A percentile compares a stretch with the other conserved stretches of the same genome.
phyloP scores from a whole-genome alignment of 1,284 basidiomycete genomes.

The Puccinia triticina region DNA sequence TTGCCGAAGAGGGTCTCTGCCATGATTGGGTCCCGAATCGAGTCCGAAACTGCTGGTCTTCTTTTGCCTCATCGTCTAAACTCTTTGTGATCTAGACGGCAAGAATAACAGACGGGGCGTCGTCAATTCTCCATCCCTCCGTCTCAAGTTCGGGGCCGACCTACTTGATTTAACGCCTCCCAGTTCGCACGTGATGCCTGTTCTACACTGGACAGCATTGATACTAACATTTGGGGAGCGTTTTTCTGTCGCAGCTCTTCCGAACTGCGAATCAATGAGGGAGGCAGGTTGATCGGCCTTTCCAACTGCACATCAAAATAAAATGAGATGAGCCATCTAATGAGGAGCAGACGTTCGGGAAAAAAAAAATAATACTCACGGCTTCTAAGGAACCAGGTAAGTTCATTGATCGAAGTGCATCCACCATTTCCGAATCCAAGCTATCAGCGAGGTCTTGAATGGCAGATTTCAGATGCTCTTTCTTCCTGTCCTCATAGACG shows the following conservation, averaged over 20 bases:
- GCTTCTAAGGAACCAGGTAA: conserved; percentile 86
- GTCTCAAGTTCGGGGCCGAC: conserved; percentile 50
- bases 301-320: conserved; percentile 64
- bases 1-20: conserved; percentile 70
- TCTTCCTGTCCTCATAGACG: conserved; percentile 83
- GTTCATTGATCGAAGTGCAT: conserved; percentile 72
- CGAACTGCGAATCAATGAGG: conserved; percentile 80
- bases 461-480: conserved; percentile 72
- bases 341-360: neutral
- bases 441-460: conserved; percentile 71
- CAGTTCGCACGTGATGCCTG: conserved; percentile 70
- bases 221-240: conserved; percentile 73
- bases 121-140: neutral
- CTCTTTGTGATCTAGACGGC: conserved; percentile 61
- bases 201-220: conserved; percentile 74
- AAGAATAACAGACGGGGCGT: neutral
- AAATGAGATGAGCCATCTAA: neutral
- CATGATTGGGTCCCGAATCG: conserved; percentile 64
- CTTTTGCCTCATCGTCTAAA: conserved; percentile 82
- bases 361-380: neutral
- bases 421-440: conserved; percentile 61
- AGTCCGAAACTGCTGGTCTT: conserved; percentile 70
- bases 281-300: conserved; percentile 81
- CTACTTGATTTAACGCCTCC: conserved; percentile 74
- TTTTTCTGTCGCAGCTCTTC: conserved; percentile 80